Percentiles rank a stretch among this genome's conserved stretches.
These are phyloP conservation scores for Lodderomyces oxycetoniae DNA, from an alignment of 1,139 yeast genomes.

Conservation along the genomic window DNA sequence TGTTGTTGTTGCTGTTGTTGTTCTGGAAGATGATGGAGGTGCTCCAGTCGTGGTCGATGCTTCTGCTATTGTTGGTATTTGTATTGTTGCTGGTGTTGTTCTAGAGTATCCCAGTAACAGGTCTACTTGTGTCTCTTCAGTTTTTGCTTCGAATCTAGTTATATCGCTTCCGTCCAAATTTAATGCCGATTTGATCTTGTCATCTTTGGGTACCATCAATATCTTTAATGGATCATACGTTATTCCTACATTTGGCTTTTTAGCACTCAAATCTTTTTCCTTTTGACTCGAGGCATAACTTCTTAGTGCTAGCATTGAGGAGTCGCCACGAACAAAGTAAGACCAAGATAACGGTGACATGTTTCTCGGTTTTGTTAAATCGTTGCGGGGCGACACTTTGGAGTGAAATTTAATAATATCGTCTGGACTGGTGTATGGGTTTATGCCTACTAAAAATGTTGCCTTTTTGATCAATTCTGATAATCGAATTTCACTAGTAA, in stretches of 20 bases:
- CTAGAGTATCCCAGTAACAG: too few relatives aligned
- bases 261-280: conserved; percentile 2
- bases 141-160: conserved; percentile 23
- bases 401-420: conserved; percentile 37
- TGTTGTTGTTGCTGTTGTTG: conserved; percentile 1
- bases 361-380: conserved; percentile 30
- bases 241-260: conserved; percentile 5
- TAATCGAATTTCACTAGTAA: conserved; percentile 8
- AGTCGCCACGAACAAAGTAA: conserved; percentile 43
- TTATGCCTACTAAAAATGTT: conserved; percentile 15
- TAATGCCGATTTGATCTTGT: conserved; percentile 10
- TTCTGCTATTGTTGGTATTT: not conserved
- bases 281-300: conserved; percentile 18
- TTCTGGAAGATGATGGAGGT: not conserved
- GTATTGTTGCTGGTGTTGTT: conserved; percentile 10
- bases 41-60: not conserved
- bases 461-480: conserved; percentile 9
- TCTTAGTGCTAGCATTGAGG: conserved; percentile 34
- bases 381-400: conserved; percentile 18
- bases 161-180: conserved; percentile 12
- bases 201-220: conserved; percentile 13
- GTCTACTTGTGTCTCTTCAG: conserved; percentile 32
- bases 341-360: conserved; percentile 49
- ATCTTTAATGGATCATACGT: conserved; percentile 10
- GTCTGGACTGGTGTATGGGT: conserved; percentile 21